Base-by-base conservation (phyloP, 768 basidiomycete species). In the Mycena indigotica region DNA sequence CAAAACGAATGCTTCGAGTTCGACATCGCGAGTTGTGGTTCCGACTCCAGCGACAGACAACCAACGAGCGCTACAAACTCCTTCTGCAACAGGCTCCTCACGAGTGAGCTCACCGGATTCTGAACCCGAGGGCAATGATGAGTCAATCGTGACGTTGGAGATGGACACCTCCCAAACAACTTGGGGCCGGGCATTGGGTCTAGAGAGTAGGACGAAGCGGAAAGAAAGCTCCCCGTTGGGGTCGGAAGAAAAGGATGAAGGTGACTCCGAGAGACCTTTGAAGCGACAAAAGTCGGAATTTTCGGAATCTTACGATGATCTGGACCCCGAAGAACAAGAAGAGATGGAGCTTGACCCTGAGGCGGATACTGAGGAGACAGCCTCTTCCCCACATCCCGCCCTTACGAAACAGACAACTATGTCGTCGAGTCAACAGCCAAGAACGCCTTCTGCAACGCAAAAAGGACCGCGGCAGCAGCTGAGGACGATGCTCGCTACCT, bases 401-500 rank as follows among this genome's bases (percentile, higher is more conserved):
- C n/a, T n/a, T n/a, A n/a, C n/a, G n/a, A n/a, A n/a, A n/a, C n/a
- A n/a, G n/a, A n/a, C n/a, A n/a, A n/a, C n/a, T n/a, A n/a, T n/a
- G n/a, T n/a, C n/a, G n/a, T n/a, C n/a, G n/a, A n/a, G n/a, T n/a
- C n/a, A n/a, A 10, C 32, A 35, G 17, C 32, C 32, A 8, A 35
- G 17, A 35, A 17, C 32, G 32, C 32, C 10, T 35, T 17, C 8
- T 35, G 32, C 32, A 35, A 35, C 32, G 8, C 41, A 44, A 23
- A 44, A 19, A 19, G 15, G 23, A 44, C 8, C 41, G n/a, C 15
- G 8, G 41, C 67, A 72, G 57, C 74, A 67, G 28, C 69, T 89
- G 51, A 75, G 81, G 53, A 75, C 71, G 50, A 78, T 70, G 50
- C 65, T 91, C 55, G 77, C 72, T 41, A 78, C 71, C 12, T 90